These are phyloP conservation scores for Henckelia pumila DNA, from an alignment of 257 asterid species.

Conservation along the genomic window DNA sequence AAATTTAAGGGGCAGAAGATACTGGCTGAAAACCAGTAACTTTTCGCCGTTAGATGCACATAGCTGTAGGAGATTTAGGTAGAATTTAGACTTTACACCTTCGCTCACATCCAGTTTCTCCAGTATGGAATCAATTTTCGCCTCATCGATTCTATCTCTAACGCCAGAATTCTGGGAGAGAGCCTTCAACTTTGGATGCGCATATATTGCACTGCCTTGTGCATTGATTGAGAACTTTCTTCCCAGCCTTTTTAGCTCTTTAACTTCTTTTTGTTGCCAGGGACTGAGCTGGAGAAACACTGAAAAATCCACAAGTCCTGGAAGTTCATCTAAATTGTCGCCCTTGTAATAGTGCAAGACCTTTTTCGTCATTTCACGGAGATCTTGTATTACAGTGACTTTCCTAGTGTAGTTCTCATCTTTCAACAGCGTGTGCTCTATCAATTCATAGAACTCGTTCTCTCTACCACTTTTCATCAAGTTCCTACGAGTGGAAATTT, in stretches of 20 bases:
- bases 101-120: slow-evolving; percentile 61
- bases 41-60: slow-evolving; percentile 84
- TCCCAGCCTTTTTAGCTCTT: slow-evolving; percentile 37
- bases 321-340: slow-evolving; percentile 91
- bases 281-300: slow-evolving; percentile 68
- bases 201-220: slow-evolving; percentile 92
- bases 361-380: slow-evolving; percentile 82
- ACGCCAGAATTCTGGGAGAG: slow-evolving; percentile 59
- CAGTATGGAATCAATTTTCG: slow-evolving; percentile 53
- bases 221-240: slow-evolving; percentile 73
- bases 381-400: slow-evolving; percentile 71
- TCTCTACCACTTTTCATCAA: slow-evolving; percentile 52
- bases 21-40: slow-evolving; percentile 85
- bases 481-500: slow-evolving; percentile 46
- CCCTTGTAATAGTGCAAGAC: slow-evolving; percentile 94
- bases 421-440: slow-evolving; percentile 69
- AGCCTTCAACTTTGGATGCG: slow-evolving; percentile 67
- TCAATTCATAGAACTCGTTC: slow-evolving; percentile 70
- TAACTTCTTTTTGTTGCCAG: slow-evolving; percentile 53
- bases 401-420: slow-evolving; percentile 71
- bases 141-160: slow-evolving; percentile 78
- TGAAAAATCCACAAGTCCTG: slow-evolving; percentile 85
- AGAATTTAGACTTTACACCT: slow-evolving; percentile 85
- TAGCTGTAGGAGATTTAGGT: slow-evolving; percentile 73
- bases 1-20: slow-evolving; percentile 78